These are phyloP conservation scores for Blastobotrys aristatus DNA, from an alignment of 1,139 yeast species.

Conservation along the genomic window DNA sequence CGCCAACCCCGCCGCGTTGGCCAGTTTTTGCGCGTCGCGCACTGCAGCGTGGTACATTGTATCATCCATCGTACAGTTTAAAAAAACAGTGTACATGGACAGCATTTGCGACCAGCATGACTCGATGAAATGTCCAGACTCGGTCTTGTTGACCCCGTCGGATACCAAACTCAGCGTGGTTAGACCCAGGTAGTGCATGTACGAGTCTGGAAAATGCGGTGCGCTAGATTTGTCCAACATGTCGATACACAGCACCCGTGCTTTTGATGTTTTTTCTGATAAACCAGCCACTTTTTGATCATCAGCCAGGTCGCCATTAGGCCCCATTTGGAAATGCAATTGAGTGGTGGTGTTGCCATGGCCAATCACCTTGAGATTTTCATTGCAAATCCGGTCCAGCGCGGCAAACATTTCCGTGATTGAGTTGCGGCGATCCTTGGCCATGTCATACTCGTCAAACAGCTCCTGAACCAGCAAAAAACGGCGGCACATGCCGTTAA, in stretches of 20 bases:
- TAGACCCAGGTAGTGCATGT: slow-evolving; percentile 55
- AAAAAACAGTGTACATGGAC: slow-evolving; percentile 45
- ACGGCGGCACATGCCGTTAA: slow-evolving; percentile 48
- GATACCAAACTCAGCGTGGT: slow-evolving; percentile 51
- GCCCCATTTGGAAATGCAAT: slow-evolving; percentile 15
- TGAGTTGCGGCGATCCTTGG: slow-evolving; percentile 54
- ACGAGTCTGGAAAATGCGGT: slow-evolving; percentile 56
- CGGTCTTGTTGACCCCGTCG: slow-evolving; percentile 58
- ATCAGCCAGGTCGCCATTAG: slow-evolving; percentile 14
- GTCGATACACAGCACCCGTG: slow-evolving; percentile 60
- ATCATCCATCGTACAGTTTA: slow-evolving; percentile 63
- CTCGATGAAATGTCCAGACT: slow-evolving; percentile 34
- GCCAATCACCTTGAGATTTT: slow-evolving; percentile 26
- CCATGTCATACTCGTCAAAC: slow-evolving; percentile 58
- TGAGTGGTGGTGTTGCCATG: slow-evolving; percentile 23
- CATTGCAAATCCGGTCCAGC: slow-evolving; percentile 30
- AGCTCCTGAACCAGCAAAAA: slow-evolving; percentile 48
- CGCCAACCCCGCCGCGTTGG: slow-evolving; percentile 79
- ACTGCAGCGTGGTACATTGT: slow-evolving; percentile 55
- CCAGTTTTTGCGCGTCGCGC: slow-evolving; percentile 68
- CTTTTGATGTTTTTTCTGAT: slow-evolving; percentile 34
- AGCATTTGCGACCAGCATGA: slow-evolving; percentile 46
- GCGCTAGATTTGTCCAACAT: slow-evolving; percentile 74
- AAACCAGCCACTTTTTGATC: slow-evolving; percentile 20
- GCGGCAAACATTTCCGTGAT: slow-evolving; percentile 54